Evolutionary conservation across 805 yeast species (phyloP).

Genomic region (Suhomyces pyralidae): DNA sequence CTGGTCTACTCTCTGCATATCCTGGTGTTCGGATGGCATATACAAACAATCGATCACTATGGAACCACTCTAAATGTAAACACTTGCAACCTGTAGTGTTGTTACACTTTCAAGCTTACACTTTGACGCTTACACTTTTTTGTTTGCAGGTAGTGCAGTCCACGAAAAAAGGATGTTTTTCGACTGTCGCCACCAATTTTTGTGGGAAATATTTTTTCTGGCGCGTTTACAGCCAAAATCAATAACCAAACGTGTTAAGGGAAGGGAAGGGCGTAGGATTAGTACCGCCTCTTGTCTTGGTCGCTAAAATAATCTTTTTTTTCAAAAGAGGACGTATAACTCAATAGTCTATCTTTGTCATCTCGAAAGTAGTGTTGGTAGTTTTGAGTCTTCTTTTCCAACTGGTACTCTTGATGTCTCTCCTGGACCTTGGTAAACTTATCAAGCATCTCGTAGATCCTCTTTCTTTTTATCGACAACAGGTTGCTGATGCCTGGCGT

Average conservation of each 20-base stretch:
- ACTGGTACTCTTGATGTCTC: slow-evolving; percentile 22
- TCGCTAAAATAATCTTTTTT: slow-evolving; percentile 10
- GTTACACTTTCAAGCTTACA: slow-evolving; percentile 6
- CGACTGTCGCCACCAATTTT: too few relatives aligned
- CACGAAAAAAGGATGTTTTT: too few relatives aligned
- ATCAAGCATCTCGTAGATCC: slow-evolving; percentile 42
- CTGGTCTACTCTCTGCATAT: slow-evolving; percentile 9
- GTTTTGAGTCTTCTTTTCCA: slow-evolving; percentile 5
- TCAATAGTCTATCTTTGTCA: slow-evolving; percentile 6
- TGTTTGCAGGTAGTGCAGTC: slow-evolving; percentile 1
- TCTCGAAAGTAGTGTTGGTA: slow-evolving; percentile 2
- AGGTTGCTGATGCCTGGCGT: slow-evolving; percentile 22
- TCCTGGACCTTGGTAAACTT: slow-evolving; percentile 37
- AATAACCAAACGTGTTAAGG: too few relatives aligned
- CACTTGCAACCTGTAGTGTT: slow-evolving; percentile 5
- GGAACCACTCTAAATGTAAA: too few relatives aligned
- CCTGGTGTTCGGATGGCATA: slow-evolving; percentile 8
- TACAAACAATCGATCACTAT: too few relatives aligned
- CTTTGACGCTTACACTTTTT: slow-evolving; percentile 7
- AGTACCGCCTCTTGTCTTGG: neutral
- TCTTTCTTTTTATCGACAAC: slow-evolving; percentile 35
- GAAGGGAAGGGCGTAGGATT: too few relatives aligned
- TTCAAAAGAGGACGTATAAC: slow-evolving; percentile 9
- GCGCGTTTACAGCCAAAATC: too few relatives aligned
- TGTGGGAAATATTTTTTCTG: too few relatives aligned